Base-by-base conservation (phyloP, 768 basidiomycete genomes). In the Russula sp. region DNA sequence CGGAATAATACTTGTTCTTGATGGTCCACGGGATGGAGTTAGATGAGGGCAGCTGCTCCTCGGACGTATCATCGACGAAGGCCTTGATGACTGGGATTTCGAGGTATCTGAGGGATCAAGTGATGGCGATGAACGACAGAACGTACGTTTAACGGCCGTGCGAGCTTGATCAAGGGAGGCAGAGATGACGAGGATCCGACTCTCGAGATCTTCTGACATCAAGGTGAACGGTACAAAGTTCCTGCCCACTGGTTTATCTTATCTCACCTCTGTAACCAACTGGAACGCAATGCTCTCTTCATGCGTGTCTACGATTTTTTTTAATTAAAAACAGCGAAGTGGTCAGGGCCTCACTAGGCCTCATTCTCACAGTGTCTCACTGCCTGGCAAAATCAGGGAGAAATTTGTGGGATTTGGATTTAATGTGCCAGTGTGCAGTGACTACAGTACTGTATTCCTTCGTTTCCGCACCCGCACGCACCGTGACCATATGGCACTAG, bases 1-100 rank as follows among this genome's bases (percentile, higher is more conserved):
- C 92, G 16, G 83, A 83, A 76, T 93, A 94, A 75, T 94, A 94
- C 73, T 83, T 87, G 77, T 92, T 92, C 57, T 76, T 75, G 65
- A 92, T 88, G 48, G 83, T 88, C 90, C 89, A 92, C 11, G 87
- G 86, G 36, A 89, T 74, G 30, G 36, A n/a, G 16, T 61, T 60
- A 13, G 57, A 53, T 13, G 61, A 3, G 20, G 67, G 50, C 10
- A 64, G 44, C 6, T n/a, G n/a, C n/a, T n/a, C n/a, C n/a, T 61
- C 56, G 50, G 50, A 59, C 48, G 51, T n/a, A 57, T 63, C 62
- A 24, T 44, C 38, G 48, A 66, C 60, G 24, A 74, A 56, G 34
- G 65, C 62, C 69, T 72, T 70, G 61, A 73, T 69, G 61, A 71
- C 73, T 74, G 65, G 4, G 52, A 50, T 26, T 57, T 69, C 63